Evolutionary conservation across 2,329 filamentous ascomycete genomes (phyloP), one percentile per base, ranked within the genome.

Genomic region (Chaetomiaceae sp.): DNA sequence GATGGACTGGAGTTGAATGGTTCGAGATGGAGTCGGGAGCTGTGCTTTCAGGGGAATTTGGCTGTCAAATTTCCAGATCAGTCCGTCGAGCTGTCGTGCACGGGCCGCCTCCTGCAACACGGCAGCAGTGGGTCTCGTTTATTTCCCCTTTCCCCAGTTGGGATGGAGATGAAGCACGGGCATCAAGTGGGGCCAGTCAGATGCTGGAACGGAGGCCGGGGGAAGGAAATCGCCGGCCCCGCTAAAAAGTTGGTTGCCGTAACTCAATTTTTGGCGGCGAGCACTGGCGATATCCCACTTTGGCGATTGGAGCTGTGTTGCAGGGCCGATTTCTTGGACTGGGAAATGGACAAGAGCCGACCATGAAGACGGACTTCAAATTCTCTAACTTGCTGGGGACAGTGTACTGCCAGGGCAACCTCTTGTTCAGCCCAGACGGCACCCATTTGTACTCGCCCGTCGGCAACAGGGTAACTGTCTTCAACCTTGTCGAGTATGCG

Each of bases 281-380:
- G 45, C 39, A 15, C 23, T 37, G 44, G 50, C 48, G 62, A 42
- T 31, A 54, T 58, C 45, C 47, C 22, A 49, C 40, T 38, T 47
- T 42, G 29, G 54, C 45, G 39, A 50, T 52, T 51, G 56, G 40
- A 58, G 63, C 57, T 51, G 47, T 39, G 71, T 71, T 69, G 68
- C 65, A 65, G 46, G 64, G 62, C 62, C 34, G 36, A 34, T 48
- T 34, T 34, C 20, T 15, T 3, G 22, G 45, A 36, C 31, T 53
- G 55, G 46, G 57, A 50, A 51, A 61, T 60, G 57, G 57, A 52
- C 54, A 37, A 59, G 47, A 66, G 67, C 65, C 71, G 69, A 84
- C 72, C 70, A 99, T 99, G 94, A 99, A 97, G 88, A 97, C 91
- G 63, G 92, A 97, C 75, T 99, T 97, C 73, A 95, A 94, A 91